A percentile compares a stretch with the other conserved stretches of the same genome.
phyloP scores from a whole-genome alignment of 169 alveolate species.

The Eimeria necatrix region DNA sequence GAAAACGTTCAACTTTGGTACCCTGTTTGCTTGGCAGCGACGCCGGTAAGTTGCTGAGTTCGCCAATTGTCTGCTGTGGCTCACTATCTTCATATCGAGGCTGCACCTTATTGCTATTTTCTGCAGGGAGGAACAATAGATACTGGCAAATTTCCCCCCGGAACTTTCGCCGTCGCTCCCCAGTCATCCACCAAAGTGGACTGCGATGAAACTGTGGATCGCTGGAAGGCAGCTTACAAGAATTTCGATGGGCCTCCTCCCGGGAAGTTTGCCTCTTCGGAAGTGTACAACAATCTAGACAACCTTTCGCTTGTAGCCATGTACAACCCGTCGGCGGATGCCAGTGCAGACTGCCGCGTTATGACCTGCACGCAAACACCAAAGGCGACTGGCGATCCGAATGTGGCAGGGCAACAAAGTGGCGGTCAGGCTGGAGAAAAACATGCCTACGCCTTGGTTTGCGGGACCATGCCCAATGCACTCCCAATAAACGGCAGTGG shows the following conservation, averaged over 20 bases:
- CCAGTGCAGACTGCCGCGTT: background rate
- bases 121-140: too few species aligned
- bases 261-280: background rate
- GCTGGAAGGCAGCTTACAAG: background rate
- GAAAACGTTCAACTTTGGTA: background rate
- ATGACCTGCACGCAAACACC: background rate
- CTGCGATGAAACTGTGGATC: background rate
- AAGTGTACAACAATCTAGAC: background rate
- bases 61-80: background rate
- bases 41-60: background rate
- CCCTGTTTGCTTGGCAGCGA: slow-evolving; percentile 2
- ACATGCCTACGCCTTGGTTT: background rate
- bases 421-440: background rate
- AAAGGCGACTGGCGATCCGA: background rate
- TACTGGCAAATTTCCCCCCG: background rate
- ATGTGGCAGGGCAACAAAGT: background rate
- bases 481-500: background rate
- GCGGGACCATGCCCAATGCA: slow-evolving; percentile 15
- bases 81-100: background rate
- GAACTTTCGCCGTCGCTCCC: background rate
- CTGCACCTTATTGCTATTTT: too few species aligned
- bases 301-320: slow-evolving; percentile 4
- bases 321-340: background rate
- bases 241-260: background rate
- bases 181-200: background rate